Base-by-base conservation (phyloP, 2,329 filamentous ascomycete species). In the Zymoseptoria crescenta region DNA sequence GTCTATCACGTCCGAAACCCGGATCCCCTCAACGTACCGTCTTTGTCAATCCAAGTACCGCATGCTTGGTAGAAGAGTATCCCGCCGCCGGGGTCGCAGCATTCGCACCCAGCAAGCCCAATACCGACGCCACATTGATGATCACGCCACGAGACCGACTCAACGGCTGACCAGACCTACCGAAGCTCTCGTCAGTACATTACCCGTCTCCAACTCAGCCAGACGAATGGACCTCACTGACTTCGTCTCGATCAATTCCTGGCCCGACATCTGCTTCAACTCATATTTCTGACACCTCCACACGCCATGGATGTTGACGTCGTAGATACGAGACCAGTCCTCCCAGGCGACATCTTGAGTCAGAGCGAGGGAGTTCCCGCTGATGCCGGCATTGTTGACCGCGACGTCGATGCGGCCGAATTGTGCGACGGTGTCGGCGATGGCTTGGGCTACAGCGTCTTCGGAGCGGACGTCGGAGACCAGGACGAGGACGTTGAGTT, bases 371-470 rank as follows among this genome's bases (percentile, higher is more conserved):
- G 69, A 16, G 66, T 28, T 75, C 0, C 84, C 84, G 6, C 76
- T 74, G 20, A 87, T 75, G 0, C 84, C 85, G 1, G 87, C 84
- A 61, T 83, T 84, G 67, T 87, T 87, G 54, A 87, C 73, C 0
- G 87, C 73, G 24, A 87, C 82, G 64, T 87, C 83, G 1, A 87
- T 63, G 0, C 80, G 74, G 1, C 81, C 81, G 61, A 81, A 86
- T 1, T 69, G 65, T 1, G 72, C 56, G 2, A 83, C 10, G 0
- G 83, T 78, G 0, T 68, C 56, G 0, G 74, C 55, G 64, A 76
- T 69, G 13, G 69, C 69, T 8, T 60, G 59, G 52, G 79, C 70
- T 65, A 68, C 60, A 35, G 60, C 59, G 16, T 56, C 48, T 35
- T 67, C 65, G 48, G 56, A 51, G 28, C 55, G 57, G 21, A 55